Percentiles rank a stretch among this genome's conserved stretches.
Evolutionary conservation across 768 basidiomycete genomes (phyloP).

Genomic region (Candolleomyces aberdarensis): DNA sequence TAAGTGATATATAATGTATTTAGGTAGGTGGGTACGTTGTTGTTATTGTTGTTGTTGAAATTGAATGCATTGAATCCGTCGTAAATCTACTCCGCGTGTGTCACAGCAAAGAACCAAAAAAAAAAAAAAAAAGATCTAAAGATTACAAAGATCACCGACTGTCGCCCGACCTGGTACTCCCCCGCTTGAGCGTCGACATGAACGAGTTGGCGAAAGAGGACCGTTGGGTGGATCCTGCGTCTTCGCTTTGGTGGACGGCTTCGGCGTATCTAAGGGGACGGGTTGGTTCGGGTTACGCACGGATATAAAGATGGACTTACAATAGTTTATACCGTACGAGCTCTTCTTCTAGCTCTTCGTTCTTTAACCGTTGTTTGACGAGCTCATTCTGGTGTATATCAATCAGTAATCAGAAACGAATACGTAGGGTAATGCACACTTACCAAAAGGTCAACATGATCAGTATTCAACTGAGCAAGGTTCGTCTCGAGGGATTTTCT

Average conservation of each 20-base stretch:
- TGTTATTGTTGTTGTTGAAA: too few species aligned
- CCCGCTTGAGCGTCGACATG: slow-evolving; percentile 37
- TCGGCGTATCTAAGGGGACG: slow-evolving; percentile 51
- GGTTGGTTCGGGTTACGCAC: not conserved
- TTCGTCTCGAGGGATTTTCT: slow-evolving; percentile 81
- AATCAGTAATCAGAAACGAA: not conserved
- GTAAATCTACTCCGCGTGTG: too few species aligned
- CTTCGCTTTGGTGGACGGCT: slow-evolving; percentile 74
- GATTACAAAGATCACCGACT: not conserved
- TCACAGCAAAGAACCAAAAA: too few species aligned
- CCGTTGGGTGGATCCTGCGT: slow-evolving; percentile 64
- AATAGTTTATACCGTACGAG: slow-evolving; percentile 92
- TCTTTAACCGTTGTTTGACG: slow-evolving; percentile 81
- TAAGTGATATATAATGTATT: too few species aligned
- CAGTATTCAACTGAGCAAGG: slow-evolving; percentile 74
- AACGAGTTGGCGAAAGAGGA: slow-evolving; percentile 47
- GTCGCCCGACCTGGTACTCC: slow-evolving; percentile 19
- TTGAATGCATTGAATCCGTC: too few species aligned
- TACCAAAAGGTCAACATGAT: slow-evolving; percentile 78
- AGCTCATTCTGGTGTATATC: slow-evolving; percentile 69
- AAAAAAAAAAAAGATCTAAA: too few species aligned
- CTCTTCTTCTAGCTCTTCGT: slow-evolving; percentile 92
- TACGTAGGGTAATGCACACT: slow-evolving; percentile 15
- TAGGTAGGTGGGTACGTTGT: too few species aligned
- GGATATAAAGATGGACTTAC: slow-evolving; percentile 43